Conservation (phyloP, 495 filamentous ascomycete species). For the Lasiosphaeriaceae sp. region DNA sequence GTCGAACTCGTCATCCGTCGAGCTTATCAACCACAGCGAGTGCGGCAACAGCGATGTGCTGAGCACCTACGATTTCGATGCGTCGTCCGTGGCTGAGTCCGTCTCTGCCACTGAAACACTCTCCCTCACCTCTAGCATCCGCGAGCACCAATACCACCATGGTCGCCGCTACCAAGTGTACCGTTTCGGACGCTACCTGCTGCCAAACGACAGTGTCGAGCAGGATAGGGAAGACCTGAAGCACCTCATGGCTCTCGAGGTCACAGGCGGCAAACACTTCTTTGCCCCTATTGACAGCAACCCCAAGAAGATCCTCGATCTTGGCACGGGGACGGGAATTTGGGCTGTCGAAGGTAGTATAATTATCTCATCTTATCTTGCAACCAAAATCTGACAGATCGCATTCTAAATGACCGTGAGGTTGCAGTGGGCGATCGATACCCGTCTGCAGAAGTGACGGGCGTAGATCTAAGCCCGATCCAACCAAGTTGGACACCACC, state of each 20-base stretch:
- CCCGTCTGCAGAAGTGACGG: constrained; percentile 30
- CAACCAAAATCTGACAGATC: no score
- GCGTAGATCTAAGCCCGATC: constrained; percentile 33
- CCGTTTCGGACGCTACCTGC: constrained; percentile 18
- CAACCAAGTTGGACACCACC: constrained; percentile 36
- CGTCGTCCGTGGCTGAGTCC: no score
- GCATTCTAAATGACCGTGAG: no score
- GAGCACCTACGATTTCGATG: no score
- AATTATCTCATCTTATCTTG: no score
- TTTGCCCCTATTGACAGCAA: constrained; percentile 46
- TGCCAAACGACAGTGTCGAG: constrained; percentile 26
- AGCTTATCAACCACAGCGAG: no score
- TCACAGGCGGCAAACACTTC: constrained; percentile 44
- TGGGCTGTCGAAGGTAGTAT: constrained; percentile 70
- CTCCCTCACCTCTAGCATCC: constrained; percentile 37
- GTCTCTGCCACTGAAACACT: not conserved
- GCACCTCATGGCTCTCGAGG: constrained; percentile 51
- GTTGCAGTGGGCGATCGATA: constrained; percentile 32
- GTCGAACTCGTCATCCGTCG: no score
- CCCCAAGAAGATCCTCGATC: constrained; percentile 53
- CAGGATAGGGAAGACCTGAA: constrained; percentile 43
- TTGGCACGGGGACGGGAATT: constrained; percentile 58
- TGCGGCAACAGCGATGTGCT: no score
- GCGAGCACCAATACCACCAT: constrained; percentile 49
- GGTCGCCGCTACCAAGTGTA: constrained; percentile 42